Evolutionary conservation across 768 basidiomycete genomes (phyloP), one percentile per base, ranked within the genome.

Genomic region (Auricularia auricula-judae): DNA sequence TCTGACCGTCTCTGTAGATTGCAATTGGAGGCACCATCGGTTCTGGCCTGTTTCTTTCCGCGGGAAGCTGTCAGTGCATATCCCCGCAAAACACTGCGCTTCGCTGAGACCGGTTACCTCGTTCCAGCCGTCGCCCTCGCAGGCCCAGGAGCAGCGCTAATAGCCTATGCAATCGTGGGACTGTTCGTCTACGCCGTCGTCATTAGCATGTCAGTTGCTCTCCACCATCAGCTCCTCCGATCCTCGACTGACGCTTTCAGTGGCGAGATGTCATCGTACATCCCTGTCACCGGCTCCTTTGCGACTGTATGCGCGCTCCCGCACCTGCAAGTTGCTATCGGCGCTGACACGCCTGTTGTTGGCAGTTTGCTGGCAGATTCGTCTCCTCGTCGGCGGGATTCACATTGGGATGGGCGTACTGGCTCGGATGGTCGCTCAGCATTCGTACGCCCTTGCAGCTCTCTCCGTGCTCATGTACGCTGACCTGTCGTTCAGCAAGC

Each of bases 181-280:
- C 7, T 83, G 29, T 85, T 85, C 72, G 82, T 84, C 34, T 85
- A 83, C 71, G 75, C 80, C 47, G 84, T 86, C 42, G 84, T 86
- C 58, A 84, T 86, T 34, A 74, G 82, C n/a, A 70, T 86, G 79
- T 82, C 64, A 70, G 77, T 67, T 53, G 35, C 11, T n/a, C 39
- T 63, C 7, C 23, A 4, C 8, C 39, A 42, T 7, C 39, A 14
- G 39, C 39, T 42, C 39, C 39, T 42, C 39, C 39, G 39, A 42
- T 42, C 54, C 12, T 39, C 42, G 3, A 33, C 36, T 12, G 39
- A 42, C 36, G 43, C 8, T 63, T 18, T 54, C 36, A 83, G 82
- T 36, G 85, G 85, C 11, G 86, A 87, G 70, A 86, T 88, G 86
- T 78, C 85, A 23, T 79, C 83, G 18, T 81, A 85, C 74, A 85